Conservation (phyloP, 73 alveolate species). For the Paramecium octaurelia region DNA sequence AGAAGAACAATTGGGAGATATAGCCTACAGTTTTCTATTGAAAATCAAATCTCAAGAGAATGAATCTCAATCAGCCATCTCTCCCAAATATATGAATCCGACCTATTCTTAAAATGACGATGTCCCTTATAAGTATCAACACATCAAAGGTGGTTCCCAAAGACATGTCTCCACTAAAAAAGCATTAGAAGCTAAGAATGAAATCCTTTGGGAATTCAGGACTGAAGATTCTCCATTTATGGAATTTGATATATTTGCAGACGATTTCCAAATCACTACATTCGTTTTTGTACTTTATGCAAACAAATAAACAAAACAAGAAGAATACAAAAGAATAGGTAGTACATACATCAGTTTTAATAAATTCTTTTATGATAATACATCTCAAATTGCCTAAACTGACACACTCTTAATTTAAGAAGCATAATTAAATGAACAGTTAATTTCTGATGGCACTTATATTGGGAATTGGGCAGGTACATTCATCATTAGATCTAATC, state of each 20-base stretch:
- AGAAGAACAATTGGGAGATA: not conserved
- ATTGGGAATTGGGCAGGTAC: not conserved
- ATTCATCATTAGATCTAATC: slow-evolving; percentile 3
- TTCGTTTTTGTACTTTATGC: not conserved
- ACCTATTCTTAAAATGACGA: not conserved
- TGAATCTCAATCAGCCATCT: not conserved
- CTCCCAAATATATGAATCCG: slow-evolving; percentile 12
- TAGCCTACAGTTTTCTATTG: slow-evolving; percentile 10
- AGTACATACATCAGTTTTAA: slow-evolving; percentile 9
- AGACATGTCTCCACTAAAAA: slow-evolving; percentile 35
- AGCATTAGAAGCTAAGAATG: slow-evolving; percentile 30
- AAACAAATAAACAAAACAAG: not conserved
- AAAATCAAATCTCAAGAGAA: not conserved
- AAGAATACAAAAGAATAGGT: slow-evolving; percentile 23
- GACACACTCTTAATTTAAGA: not conserved
- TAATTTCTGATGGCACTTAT: not conserved
- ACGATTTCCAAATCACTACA: not conserved
- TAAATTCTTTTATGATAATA: not conserved
- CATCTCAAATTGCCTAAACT: not conserved
- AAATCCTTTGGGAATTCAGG: slow-evolving; percentile 25
- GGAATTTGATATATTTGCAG: slow-evolving; percentile 18
- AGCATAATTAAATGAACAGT: not conserved
- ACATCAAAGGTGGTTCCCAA: not conserved
- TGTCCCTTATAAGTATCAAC: not conserved
- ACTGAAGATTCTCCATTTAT: not conserved